Evolutionary conservation across 345 rosid species (phyloP).

Genomic region (Chamaenerion angustifolium): DNA sequence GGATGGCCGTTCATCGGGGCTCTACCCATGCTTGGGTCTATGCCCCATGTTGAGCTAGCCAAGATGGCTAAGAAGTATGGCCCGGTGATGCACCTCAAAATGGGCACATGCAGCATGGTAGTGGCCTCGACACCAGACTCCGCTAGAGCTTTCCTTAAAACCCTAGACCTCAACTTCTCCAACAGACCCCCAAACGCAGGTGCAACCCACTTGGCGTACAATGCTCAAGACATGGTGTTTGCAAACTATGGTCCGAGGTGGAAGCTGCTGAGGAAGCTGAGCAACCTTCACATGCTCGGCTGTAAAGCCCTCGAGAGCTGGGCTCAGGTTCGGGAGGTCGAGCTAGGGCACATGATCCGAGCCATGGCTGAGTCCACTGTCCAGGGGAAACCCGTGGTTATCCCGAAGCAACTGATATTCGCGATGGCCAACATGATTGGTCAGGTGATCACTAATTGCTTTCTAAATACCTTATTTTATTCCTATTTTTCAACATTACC

Average conservation of each 20-base stretch:
- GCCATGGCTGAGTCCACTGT: conserved; percentile 24
- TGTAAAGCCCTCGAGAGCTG: conserved; percentile 39
- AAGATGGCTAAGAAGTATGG: conserved; percentile 36
- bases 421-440: conserved; percentile 51
- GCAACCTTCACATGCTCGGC: conserved; percentile 44
- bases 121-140: conserved; percentile 41
- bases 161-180: conserved; percentile 36
- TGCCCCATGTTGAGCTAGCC: conserved; percentile 40
- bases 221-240: conserved; percentile 46
- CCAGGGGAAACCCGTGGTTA: conserved; percentile 19
- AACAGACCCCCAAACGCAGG: conserved; percentile 46
- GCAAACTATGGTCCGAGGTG: conserved; percentile 38
- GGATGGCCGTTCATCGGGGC: conserved; percentile 43
- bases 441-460: no score
- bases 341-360: conserved; percentile 32
- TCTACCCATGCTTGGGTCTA: conserved; percentile 34
- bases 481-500: no score
- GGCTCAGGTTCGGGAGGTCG: conserved; percentile 18
- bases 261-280: conserved; percentile 34
- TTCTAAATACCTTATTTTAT: no score
- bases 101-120: conserved; percentile 34
- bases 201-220: conserved; percentile 36
- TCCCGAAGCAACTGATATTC: conserved; percentile 29
- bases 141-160: conserved; percentile 37
- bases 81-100: conserved; percentile 28